Base-by-base conservation (phyloP, 2,329 filamentous ascomycete species). In the Aspergillus floridensis region DNA sequence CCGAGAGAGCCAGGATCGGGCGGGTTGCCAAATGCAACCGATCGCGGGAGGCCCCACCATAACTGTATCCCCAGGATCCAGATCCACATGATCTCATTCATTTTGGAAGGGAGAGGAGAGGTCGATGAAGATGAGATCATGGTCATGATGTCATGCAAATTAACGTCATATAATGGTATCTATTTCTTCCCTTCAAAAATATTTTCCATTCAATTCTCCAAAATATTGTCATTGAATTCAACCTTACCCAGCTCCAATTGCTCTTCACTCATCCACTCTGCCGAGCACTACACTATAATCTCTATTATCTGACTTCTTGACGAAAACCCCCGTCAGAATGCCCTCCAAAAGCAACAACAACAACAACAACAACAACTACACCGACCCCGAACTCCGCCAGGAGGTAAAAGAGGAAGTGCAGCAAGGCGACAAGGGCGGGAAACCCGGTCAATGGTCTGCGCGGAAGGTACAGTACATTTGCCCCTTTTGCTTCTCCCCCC, bases 401-500 rank as follows among this genome's bases (percentile, higher is more conserved):
- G 64, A 81, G 61, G 70, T 81, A 60, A 81, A 81, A 66, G 71
- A 80, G 56, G 79, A 81, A 61, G 73, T 81, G 49, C 73, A 81
- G 49, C 63, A 74, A 4, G 63, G 74, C 48, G 79, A 80, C 61
- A 81, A 81, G 61, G 80, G 79, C 41, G 79, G 79, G 10, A 75
- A 75, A 35, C 79, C 79, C 14, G 79, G 79, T 2, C 78, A 82
- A 72, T 81, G 79, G 79, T 79, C 77, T 49, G 79, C 80, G 3
- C 71, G 79, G 29, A 81, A 81, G 71, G 78, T 77, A 63, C 29
- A 16, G 14, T 35, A 16, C 2, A 12, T 22, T 22, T 14, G 32
- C 14, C 14, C 32, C 32, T 12, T 10, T 10, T 14, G 7, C 32
- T 4, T 10, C 32, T 35, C 1, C 32, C 32, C 7, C 8, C 2